A percentile compares a stretch with the other conserved stretches of the same genome.
Evolutionary conservation across 306 rosid species (phyloP).

Genomic region (Prunus mira): DNA sequence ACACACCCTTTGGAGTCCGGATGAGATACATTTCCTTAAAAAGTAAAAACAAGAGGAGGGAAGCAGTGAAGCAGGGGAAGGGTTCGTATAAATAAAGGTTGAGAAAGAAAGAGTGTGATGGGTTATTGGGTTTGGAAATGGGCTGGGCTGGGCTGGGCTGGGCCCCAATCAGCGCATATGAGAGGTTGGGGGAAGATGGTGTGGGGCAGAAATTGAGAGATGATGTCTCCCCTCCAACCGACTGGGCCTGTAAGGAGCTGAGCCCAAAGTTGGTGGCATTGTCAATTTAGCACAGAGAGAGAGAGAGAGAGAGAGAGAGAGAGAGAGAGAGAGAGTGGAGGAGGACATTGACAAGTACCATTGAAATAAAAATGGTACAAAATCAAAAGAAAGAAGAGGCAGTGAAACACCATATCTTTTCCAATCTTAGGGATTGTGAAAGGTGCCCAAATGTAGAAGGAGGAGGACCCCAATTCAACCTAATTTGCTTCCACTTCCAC

Average conservation of each 20-base stretch:
- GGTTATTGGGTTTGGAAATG: background rate
- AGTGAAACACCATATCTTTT: constrained; percentile 33
- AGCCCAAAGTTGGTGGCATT: constrained; percentile 49
- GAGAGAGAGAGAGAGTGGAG: constrained; percentile 12
- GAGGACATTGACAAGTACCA: constrained; percentile 29
- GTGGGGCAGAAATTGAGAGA: constrained; percentile 25
- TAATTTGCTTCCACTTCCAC: constrained; percentile 14
- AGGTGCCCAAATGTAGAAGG: constrained; percentile 19
- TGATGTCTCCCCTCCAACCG: constrained; percentile 46
- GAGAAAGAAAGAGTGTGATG: too few relatives aligned
- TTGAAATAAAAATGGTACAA: background rate
- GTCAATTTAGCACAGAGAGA: background rate
- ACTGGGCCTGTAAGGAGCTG: constrained; percentile 39
- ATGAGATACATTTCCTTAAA: background rate
- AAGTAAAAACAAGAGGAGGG: background rate
- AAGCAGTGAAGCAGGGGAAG: background rate
- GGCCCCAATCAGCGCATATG: constrained; percentile 25
- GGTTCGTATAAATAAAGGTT: background rate
- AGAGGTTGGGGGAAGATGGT: constrained; percentile 18
- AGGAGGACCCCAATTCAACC: constrained; percentile 20
- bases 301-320: background rate
- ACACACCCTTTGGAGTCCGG: background rate
- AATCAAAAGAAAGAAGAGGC: constrained; percentile 15
- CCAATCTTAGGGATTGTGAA: constrained; percentile 41
- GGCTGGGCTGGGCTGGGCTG: background rate